Evolutionary conservation across 345 rosid species (phyloP), one percentile per base, ranked within the genome.

Genomic region (Rhizophora mangle): DNA sequence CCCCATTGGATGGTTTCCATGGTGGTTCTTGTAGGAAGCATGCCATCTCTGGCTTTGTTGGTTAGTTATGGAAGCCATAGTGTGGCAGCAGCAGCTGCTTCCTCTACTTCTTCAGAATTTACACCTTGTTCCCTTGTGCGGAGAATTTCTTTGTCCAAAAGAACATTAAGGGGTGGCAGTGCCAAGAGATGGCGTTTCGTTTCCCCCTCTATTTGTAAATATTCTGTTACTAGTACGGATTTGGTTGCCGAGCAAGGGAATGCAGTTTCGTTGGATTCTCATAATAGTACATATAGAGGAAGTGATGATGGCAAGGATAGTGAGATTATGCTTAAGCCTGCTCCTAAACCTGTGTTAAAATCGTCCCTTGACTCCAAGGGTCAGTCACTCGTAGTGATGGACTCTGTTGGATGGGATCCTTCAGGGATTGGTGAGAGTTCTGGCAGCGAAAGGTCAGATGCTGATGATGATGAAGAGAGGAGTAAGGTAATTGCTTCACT

Each of bases 401-500:
- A 77, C 73, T 80, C 85, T 13, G 71, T 71, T 46, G 68, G 82
- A 57, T 82, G 80, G 84, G 85, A 72, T 24, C 26, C 84, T 67
- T 69, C 79, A 4, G 37, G 68, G 49, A 43, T 34, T 63, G 29
- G 68, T 37, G 68, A 68, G 43, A 64, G 62, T 27, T 65, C 74
- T 65, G 70, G 63, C 16, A 69, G 70, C 52, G 78, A 65, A 64
- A 68, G 64, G 73, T 74, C 67, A 8, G 83, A 77, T 72, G 24
- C 60, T 65, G 69, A 46, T 68, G 85, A 77, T 27, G 84, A 75
- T n/a, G 82, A 78, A 49, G 90, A 88, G 76, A 89, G 90, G 81
- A 84, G 76, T 73, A 86, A 82, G 76, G 89, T 89, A 46, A 87
- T 88, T 68, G 90, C 89, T 68, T 91, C 99, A 26, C 92, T 95